Base-by-base conservation (phyloP, 73 alveolate species). In the Loxodes magnus region DNA sequence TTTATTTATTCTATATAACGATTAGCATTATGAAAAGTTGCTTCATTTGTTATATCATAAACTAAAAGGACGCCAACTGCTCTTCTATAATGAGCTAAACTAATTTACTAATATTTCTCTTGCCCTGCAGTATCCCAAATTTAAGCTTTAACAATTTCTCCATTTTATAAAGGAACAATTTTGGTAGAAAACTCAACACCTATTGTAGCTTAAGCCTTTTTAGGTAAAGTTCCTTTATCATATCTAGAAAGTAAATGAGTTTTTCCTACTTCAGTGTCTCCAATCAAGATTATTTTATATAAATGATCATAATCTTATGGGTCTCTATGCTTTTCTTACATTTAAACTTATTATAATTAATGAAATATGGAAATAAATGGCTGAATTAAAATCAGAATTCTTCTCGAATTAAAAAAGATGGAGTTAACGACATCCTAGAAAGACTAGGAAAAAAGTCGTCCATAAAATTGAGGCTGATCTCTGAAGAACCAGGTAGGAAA, bases 121-220 rank as follows among this genome's bases (percentile, higher is more conserved):
- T 78, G 64, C 6, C 95, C 96, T 0, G 96, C 96, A 19, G 96
- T 83, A 68, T 83, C 96, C 96, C 96, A 83, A 2, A 83, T 74
- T 59, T 83, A 73, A 5, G 88, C 87, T 38, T 78, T 79, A 38
- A 84, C 64, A 21, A 4, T 10, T 33, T 31, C 15, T 2, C 63
- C 63, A 28, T 25, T 30, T 9, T 15, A 10, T 0, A 50, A 6
- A 4, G 63, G 29, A 31, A 50, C 15, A 4, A 49, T 34, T 4
- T 31, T 50, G 7, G 63, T 50, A 22, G 55, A 23, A 36, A 54
- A 54, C 38, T 54, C 67, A 14, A 33, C 55, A n/a, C 67, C 67
- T 14, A 54, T 0, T 2, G 67, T 54, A 10, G 63, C 33, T 28
- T 25, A 29, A 31, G 54, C 55, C 23, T 4, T 29, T 24, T 50